phyloP scores from a whole-genome alignment of 2,329 filamentous ascomycete species.

The Huntiella moniliformis region DNA sequence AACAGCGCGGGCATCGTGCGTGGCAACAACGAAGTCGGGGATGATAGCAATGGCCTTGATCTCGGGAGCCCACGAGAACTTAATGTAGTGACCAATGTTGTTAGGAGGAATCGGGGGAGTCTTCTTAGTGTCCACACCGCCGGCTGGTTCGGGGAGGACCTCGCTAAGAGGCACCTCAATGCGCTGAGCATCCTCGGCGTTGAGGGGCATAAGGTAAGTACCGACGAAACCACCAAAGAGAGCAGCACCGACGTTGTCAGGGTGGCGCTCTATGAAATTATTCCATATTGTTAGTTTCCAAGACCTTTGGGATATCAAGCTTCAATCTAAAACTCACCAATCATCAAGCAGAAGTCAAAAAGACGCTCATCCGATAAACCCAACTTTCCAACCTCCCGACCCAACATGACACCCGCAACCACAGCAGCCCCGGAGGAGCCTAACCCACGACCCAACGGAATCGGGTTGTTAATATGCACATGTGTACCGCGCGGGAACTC shows the following conservation, averaged over 20 bases:
- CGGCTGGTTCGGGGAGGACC: constrained; percentile 75
- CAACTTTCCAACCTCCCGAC: constrained; percentile 70
- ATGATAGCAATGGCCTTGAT: constrained; percentile 97
- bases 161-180: constrained; percentile 90
- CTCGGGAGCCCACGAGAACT: constrained; percentile 80
- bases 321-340: constrained; percentile 38
- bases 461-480: constrained; percentile 89
- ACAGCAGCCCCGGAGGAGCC: constrained; percentile 94
- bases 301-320: not conserved
- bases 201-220: constrained; percentile 83
- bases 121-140: constrained; percentile 75
- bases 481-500: constrained; percentile 71
- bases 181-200: constrained; percentile 71
- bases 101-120: constrained; percentile 73
- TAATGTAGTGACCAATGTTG: constrained; percentile 90
- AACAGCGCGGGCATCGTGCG: constrained; percentile 72
- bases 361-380: constrained; percentile 60
- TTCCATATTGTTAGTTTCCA: not conserved
- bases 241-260: constrained; percentile 86
- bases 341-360: constrained; percentile 95
- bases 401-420: constrained; percentile 84
- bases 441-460: constrained; percentile 76
- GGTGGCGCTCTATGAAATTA: constrained; percentile 48
- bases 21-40: constrained; percentile 89
- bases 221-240: constrained; percentile 94